Percentiles rank a stretch among this genome's conserved stretches.
Evolutionary conservation across 108 stramenopile species (phyloP).

Genomic region (Mayamaea pseudoterrestris): DNA sequence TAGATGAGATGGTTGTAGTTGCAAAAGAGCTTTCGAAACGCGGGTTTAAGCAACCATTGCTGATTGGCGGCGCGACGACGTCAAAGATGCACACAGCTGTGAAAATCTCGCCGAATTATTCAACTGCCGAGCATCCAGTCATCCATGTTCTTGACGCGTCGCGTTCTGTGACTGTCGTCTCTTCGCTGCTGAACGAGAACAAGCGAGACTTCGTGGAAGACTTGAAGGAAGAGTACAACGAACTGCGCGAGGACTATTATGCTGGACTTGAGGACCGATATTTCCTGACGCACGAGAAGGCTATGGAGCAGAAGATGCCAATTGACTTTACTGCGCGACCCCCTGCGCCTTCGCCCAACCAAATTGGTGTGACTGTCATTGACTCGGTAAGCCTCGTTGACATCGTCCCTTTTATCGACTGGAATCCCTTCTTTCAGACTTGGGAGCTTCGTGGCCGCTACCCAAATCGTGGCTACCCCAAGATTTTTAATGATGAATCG

Average conservation of each 20-base stretch:
- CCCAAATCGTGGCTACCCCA: constrained; percentile 99
- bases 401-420: constrained; percentile 97
- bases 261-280: constrained; percentile 93
- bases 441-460: constrained; percentile 99
- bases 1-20: constrained; percentile 99
- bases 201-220: constrained; percentile 93
- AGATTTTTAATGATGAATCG: constrained; percentile 95
- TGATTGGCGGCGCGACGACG: constrained; percentile 99
- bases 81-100: constrained; percentile 99
- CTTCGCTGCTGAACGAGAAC: constrained; percentile 69
- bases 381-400: constrained; percentile 70
- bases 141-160: constrained; percentile 99
- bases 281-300: constrained; percentile 88
- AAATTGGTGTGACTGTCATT: constrained; percentile 72
- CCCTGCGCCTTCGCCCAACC: constrained; percentile 74
- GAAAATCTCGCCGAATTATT: constrained; percentile 95
- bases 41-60: constrained; percentile 87
- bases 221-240: constrained; percentile 90
- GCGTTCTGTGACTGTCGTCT: constrained; percentile 94
- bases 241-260: constrained; percentile 95
- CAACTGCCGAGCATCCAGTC: constrained; percentile 85
- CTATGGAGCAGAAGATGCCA: constrained; percentile 56
- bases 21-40: constrained; percentile 95
- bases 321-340: constrained; percentile 88
- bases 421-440: constrained; percentile 99